Conservation (phyloP, 2,329 filamentous ascomycete species). For the Fusarium heterosporum region DNA sequence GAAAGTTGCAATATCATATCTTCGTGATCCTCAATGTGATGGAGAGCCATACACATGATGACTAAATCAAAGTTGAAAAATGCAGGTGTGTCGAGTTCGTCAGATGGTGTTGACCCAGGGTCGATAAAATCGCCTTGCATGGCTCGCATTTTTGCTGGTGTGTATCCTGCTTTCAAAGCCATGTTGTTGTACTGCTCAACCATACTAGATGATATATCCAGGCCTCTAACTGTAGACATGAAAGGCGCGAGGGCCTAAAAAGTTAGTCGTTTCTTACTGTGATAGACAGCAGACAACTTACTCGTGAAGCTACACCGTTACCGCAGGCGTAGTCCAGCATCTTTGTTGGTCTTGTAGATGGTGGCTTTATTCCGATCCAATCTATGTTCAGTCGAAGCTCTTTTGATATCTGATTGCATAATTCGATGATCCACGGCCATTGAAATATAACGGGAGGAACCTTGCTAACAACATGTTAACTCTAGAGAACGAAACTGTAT, state of each 20-base stretch:
- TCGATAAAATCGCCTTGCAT: constrained; percentile 49
- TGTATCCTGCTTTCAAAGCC: constrained; percentile 42
- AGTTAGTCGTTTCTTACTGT: neutral
- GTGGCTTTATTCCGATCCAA: constrained; percentile 44
- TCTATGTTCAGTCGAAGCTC: constrained; percentile 43
- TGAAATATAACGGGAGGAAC: constrained; percentile 30
- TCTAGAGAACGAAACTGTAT: rapidly evolving
- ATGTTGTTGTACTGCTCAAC: constrained; percentile 49
- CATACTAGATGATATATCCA: constrained; percentile 53
- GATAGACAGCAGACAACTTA: constrained; percentile 9
- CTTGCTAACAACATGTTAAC: constrained; percentile 25
- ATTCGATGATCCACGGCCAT: constrained; percentile 43
- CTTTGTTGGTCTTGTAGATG: constrained; percentile 18
- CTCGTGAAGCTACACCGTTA: constrained; percentile 47
- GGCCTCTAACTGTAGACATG: constrained; percentile 49
- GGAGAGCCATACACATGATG: constrained; percentile 53
- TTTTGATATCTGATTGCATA: constrained; percentile 44
- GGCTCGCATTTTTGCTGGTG: constrained; percentile 47
- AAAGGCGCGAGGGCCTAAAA: constrained; percentile 49
- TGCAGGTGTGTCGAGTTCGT: constrained; percentile 36
- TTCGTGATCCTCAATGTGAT: constrained; percentile 50
- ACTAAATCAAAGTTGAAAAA: constrained; percentile 50
- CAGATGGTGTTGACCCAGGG: constrained; percentile 32
- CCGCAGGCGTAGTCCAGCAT: constrained; percentile 52
- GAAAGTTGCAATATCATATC: constrained; percentile 47